A percentile compares a stretch with the other conserved stretches of the same genome.
Conservation (phyloP, 2,329 filamentous ascomycete genomes). For the Eurotiales sp. region DNA sequence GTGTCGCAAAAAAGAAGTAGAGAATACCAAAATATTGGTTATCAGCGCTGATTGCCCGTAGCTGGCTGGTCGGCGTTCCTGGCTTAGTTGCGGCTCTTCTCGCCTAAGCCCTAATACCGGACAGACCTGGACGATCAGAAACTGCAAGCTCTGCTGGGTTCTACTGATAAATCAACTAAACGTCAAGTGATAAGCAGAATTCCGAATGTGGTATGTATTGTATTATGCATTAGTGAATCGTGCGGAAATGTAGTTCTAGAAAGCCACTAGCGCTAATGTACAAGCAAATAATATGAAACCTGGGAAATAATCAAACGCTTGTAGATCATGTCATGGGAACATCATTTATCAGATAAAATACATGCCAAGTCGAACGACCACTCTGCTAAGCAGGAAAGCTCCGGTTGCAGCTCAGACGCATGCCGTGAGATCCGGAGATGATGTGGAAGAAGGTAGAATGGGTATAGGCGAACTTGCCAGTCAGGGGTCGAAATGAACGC, state of each 20-base stretch:
- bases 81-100: constrained; percentile 27
- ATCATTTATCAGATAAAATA: background rate
- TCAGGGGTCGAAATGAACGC: background rate
- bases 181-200: too few relatives aligned
- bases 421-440: background rate
- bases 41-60: too few relatives aligned
- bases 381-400: background rate
- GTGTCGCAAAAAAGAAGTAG: too few relatives aligned
- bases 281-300: background rate
- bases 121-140: too few relatives aligned
- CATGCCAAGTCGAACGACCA: background rate
- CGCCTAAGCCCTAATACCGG: constrained; percentile 37
- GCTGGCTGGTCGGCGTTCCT: too few relatives aligned
- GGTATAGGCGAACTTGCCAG: background rate
- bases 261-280: background rate
- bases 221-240: background rate
- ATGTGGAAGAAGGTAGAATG: background rate
- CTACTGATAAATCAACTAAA: too few relatives aligned
- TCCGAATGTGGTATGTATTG: background rate
- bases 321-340: background rate
- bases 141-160: too few relatives aligned
- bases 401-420: too few relatives aligned
- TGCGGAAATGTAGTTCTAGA: background rate
- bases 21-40: too few relatives aligned
- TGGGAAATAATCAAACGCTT: background rate